These are phyloP conservation scores for Scheffersomyces ergatensis DNA, from an alignment of 805 yeast genomes.

Conservation along the genomic window DNA sequence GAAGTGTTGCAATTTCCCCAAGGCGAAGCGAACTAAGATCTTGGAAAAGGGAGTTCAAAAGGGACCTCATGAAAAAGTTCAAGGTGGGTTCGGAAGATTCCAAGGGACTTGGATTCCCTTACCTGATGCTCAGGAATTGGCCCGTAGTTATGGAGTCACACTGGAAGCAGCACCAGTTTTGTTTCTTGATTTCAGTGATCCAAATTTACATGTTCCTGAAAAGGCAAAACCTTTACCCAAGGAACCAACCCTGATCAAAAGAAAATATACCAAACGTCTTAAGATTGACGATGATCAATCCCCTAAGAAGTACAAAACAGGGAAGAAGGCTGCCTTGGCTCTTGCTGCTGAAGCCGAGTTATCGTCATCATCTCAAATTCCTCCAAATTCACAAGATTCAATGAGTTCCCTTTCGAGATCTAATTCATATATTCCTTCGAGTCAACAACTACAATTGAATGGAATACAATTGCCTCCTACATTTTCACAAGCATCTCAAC, in stretches of 20 bases:
- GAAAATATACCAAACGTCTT: constrained; percentile 55
- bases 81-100: constrained; percentile 95
- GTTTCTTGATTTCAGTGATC: constrained; percentile 35
- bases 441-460: background rate
- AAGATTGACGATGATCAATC: constrained; percentile 53
- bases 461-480: background rate
- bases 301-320: constrained; percentile 42
- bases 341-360: constrained; percentile 1
- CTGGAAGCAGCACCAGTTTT: constrained; percentile 42
- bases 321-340: constrained; percentile 8
- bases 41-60: constrained; percentile 90
- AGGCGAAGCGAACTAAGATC: constrained; percentile 89
- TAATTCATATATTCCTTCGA: constrained; percentile 5
- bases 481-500: constrained; percentile 2
- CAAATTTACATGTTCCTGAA: constrained; percentile 31
- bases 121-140: constrained; percentile 56
- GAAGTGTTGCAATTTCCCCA: constrained; percentile 91
- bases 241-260: constrained; percentile 41
- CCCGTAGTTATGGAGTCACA: constrained; percentile 37
- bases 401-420: constrained; percentile 5
- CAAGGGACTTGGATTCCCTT: constrained; percentile 98
- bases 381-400: constrained; percentile 3
- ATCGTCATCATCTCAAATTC: background rate
- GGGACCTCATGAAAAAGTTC: constrained; percentile 88
- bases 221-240: constrained; percentile 30